Conservation (phyloP, 805 yeast species). For the Yarrowia sp. region DNA sequence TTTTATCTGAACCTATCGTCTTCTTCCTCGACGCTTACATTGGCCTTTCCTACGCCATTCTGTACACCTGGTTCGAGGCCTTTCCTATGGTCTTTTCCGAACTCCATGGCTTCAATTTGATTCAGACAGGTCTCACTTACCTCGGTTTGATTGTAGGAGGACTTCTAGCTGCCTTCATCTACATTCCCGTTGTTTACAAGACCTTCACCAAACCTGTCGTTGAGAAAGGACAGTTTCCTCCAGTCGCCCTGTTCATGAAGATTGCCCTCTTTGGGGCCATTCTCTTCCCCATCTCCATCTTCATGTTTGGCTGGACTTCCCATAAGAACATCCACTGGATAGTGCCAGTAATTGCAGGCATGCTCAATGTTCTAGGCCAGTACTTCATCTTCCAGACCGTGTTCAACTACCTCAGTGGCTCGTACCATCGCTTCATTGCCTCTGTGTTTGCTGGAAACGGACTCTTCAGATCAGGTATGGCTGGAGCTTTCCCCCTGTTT, state of each 20-base stretch:
- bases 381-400: conserved; percentile 61
- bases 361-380: conserved; percentile 53
- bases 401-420: conserved; percentile 58
- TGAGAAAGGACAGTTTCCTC: conserved; percentile 17
- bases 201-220: conserved; percentile 18
- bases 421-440: conserved; percentile 59
- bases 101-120: conserved; percentile 54
- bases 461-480: conserved; percentile 57
- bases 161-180: conserved; percentile 41
- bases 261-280: conserved; percentile 54
- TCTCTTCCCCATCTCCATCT: conserved; percentile 55
- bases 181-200: conserved; percentile 25
- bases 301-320: conserved; percentile 62
- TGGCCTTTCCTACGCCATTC: conserved; percentile 58
- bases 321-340: conserved; percentile 57
- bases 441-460: conserved; percentile 64
- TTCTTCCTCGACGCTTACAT: conserved; percentile 57
- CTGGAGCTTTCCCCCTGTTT: conserved; percentile 65
- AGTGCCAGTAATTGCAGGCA: conserved; percentile 56
- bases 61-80: conserved; percentile 64
- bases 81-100: conserved; percentile 60
- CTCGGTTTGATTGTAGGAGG: conserved; percentile 56
- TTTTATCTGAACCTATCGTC: conserved; percentile 60
- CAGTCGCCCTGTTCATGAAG: conserved; percentile 33
- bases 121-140: conserved; percentile 58